These are phyloP conservation scores for Piper longum DNA, from an alignment of 164 flowering plant species.

Conservation along the genomic window DNA sequence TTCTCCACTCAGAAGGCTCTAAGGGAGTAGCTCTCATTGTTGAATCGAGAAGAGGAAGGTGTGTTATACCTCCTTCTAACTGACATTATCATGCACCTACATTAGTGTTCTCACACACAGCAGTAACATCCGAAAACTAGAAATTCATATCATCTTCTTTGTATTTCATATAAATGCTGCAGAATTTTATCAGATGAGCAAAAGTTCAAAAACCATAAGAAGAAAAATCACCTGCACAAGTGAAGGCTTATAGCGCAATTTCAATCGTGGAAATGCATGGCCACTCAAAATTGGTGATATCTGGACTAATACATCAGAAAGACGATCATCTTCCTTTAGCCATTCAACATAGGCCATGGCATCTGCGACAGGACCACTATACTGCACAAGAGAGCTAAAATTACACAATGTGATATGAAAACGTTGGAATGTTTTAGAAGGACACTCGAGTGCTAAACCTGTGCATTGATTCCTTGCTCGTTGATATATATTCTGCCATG, in stretches of 20 bases:
- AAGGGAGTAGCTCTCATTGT: slow-evolving; percentile 72
- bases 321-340: slow-evolving; percentile 60
- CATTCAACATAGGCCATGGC: slow-evolving; percentile 65
- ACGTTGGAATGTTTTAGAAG: background rate
- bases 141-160: background rate
- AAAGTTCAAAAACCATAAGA: background rate
- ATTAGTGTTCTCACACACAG: background rate
- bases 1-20: slow-evolving; percentile 76
- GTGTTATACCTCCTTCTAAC: slow-evolving; percentile 76
- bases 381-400: slow-evolving; percentile 33
- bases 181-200: too few species aligned
- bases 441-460: slow-evolving; percentile 25
- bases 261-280: slow-evolving; percentile 83
- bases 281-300: slow-evolving; percentile 56
- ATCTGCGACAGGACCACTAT: slow-evolving; percentile 75
- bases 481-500: slow-evolving; percentile 80
- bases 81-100: slow-evolving; percentile 8
- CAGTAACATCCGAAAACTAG: background rate
- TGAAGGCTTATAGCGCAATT: slow-evolving; percentile 83
- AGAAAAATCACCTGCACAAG: slow-evolving; percentile 57
- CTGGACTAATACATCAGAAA: slow-evolving; percentile 70
- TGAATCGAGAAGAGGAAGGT: slow-evolving; percentile 76
- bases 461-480: slow-evolving; percentile 92
- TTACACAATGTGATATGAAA: background rate
- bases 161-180: background rate